Percentiles rank a stretch among this genome's conserved stretches.
These are phyloP conservation scores for Ceratocystis smalleyi DNA, from an alignment of 2,329 filamentous ascomycete genomes.

Conservation along the genomic window DNA sequence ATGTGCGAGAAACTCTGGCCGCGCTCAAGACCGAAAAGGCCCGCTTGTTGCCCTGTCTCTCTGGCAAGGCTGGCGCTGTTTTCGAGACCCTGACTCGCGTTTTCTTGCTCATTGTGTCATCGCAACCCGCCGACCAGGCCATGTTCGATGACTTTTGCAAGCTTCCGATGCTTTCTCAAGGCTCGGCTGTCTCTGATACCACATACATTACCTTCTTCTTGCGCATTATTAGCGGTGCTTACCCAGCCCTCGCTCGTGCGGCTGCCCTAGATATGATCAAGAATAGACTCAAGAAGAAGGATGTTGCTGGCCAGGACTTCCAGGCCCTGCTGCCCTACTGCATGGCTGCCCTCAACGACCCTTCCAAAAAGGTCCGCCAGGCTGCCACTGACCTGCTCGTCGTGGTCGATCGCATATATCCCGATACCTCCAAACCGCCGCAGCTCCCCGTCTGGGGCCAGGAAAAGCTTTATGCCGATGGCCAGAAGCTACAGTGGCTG, in stretches of 20 bases:
- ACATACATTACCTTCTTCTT: constrained; percentile 64
- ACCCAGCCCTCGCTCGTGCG: constrained; percentile 51
- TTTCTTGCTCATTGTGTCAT: constrained; percentile 39
- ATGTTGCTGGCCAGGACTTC: constrained; percentile 43
- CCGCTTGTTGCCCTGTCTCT: constrained; percentile 36
- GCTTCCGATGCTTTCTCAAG: constrained; percentile 37
- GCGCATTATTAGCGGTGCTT: constrained; percentile 56
- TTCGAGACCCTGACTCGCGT: constrained; percentile 44
- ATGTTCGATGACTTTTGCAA: constrained; percentile 38
- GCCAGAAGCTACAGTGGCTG: constrained; percentile 41
- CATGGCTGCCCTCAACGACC: constrained; percentile 57
- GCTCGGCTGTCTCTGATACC: constrained; percentile 40
- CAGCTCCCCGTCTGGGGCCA: constrained; percentile 40
- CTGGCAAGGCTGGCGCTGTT: constrained; percentile 33
- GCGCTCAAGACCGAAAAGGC: constrained; percentile 26
- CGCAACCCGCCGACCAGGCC: constrained; percentile 26
- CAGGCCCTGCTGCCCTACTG: constrained; percentile 75
- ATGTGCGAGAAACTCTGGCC: constrained; percentile 28
- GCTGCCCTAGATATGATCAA: constrained; percentile 53
- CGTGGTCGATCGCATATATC: constrained; percentile 37
- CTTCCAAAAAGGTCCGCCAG: constrained; percentile 58
- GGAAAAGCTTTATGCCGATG: constrained; percentile 48
- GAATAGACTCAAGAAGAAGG: constrained; percentile 36
- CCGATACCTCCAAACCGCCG: constrained; percentile 23
- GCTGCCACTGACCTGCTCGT: constrained; percentile 54